Evolutionary conservation across 2,329 filamentous ascomycete genomes (phyloP).

Genomic region (Alternaria postmessia): DNA sequence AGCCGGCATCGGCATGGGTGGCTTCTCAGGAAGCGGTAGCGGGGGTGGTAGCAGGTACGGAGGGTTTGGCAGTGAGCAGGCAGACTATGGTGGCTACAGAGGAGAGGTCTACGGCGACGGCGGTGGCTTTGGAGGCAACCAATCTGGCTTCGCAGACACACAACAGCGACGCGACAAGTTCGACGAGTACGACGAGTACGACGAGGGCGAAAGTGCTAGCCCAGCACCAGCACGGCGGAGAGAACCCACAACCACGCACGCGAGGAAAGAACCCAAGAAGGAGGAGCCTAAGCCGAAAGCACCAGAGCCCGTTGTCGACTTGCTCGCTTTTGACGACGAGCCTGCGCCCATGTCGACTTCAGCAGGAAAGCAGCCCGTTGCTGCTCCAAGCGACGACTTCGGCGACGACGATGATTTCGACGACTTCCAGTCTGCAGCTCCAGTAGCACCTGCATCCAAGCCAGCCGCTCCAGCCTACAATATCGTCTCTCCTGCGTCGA

Average conservation of each 20-base stretch:
- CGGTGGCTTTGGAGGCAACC: conserved; percentile 85
- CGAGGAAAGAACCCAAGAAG: conserved; percentile 64
- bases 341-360: conserved; percentile 61
- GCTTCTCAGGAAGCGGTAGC: conserved; percentile 62
- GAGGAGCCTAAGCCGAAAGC: conserved; percentile 77
- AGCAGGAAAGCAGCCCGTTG: conserved; percentile 54
- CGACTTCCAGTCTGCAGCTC: conserved; percentile 87
- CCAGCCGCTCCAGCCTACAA: conserved; percentile 53
- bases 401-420: conserved; percentile 90
- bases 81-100: conserved; percentile 71
- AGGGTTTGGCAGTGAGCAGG: conserved; percentile 78
- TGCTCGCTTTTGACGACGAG: conserved; percentile 90
- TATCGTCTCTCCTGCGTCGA: conserved; percentile 58
- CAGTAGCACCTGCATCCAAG: conserved; percentile 54
- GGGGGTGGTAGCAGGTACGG: conserved; percentile 71
- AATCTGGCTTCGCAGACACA: conserved; percentile 70
- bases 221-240: conserved; percentile 61
- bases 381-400: conserved; percentile 53
- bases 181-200: conserved; percentile 96
- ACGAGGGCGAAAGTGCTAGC: conserved; percentile 71
- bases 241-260: conserved; percentile 50
- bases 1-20: conserved; percentile 64
- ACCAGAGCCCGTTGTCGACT: conserved; percentile 80
- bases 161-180: conserved; percentile 76
- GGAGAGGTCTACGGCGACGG: conserved; percentile 92